Conservation (phyloP, 2,329 filamentous ascomycete species). For the Hirsutella rhossiliensis region DNA sequence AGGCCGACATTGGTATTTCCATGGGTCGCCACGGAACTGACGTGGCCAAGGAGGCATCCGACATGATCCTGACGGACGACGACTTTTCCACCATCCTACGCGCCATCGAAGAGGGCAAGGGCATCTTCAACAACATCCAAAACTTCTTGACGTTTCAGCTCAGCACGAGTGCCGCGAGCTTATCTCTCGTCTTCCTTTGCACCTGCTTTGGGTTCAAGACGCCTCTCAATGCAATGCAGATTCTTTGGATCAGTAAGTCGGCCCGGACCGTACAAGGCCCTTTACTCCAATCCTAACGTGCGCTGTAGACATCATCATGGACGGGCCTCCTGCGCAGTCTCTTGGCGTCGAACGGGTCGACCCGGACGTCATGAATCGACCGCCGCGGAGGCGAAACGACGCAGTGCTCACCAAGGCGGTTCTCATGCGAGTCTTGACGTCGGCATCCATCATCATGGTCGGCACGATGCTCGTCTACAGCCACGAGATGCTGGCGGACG, state of each 20-base stretch:
- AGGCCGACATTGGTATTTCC: conserved; percentile 92
- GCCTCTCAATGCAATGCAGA: conserved; percentile 97
- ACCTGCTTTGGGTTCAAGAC: conserved; percentile 89
- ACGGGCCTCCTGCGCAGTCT: conserved; percentile 92
- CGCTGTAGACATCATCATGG: conserved; percentile 91
- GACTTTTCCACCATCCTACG: conserved; percentile 85
- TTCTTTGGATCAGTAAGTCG: conserved; percentile 93
- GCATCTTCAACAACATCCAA: conserved; percentile 99
- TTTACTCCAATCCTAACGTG: neutral
- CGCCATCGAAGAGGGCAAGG: conserved; percentile 97
- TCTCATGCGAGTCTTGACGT: conserved; percentile 74
- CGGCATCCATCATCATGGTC: conserved; percentile 78
- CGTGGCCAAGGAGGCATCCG: conserved; percentile 91
- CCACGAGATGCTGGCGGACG: conserved; percentile 77
- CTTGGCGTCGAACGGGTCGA: conserved; percentile 93
- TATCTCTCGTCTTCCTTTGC: conserved; percentile 84
- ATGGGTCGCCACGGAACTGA: conserved; percentile 95
- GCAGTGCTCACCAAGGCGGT: conserved; percentile 80
- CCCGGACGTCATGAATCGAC: conserved; percentile 83
- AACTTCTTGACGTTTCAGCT: conserved; percentile 98
- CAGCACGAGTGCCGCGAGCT: conserved; percentile 87
- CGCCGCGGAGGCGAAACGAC: conserved; percentile 72
- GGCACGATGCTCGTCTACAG: conserved; percentile 88
- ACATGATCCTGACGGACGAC: conserved; percentile 85
- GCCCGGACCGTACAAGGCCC: neutral